phyloP scores from a whole-genome alignment of 176 grass and related monocot species.

The Aegilops umbellulata region DNA sequence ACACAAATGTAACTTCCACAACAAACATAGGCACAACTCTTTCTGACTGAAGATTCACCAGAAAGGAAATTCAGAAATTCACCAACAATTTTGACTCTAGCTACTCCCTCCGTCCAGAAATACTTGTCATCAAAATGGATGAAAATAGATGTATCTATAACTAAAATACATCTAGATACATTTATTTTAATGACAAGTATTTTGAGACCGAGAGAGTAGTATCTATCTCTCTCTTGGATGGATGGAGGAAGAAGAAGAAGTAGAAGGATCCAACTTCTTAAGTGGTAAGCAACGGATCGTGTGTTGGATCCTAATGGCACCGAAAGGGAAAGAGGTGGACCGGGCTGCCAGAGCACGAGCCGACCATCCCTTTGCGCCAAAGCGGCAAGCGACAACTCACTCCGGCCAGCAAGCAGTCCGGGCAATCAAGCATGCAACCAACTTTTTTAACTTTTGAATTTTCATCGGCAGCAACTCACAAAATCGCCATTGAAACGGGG shows the following conservation, averaged over 20 bases:
- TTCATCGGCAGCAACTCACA: background rate
- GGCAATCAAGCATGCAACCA: constrained; percentile 4
- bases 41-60: background rate
- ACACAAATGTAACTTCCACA: constrained; percentile 8
- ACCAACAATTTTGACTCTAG: background rate
- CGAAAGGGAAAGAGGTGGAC: constrained; percentile 55
- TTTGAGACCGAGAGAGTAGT: too few species aligned
- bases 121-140: too few species aligned
- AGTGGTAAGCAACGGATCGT: constrained; percentile 8
- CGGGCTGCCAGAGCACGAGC: constrained; percentile 32
- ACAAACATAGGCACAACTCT: background rate
- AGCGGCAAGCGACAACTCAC: constrained; percentile 26
- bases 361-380: constrained; percentile 6
- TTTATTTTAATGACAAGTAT: too few species aligned
- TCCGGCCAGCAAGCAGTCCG: background rate
- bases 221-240: background rate
- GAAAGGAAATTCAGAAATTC: background rate
- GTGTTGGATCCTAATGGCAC: constrained; percentile 42
- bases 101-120: too few species aligned
- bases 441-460: background rate
- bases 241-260: background rate
- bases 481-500: background rate
- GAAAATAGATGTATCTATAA: too few species aligned
- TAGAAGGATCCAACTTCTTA: background rate
- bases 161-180: too few species aligned